Evolutionary conservation across 2,329 filamentous ascomycete genomes (phyloP).

Genomic region (Penicillium crustosum): DNA sequence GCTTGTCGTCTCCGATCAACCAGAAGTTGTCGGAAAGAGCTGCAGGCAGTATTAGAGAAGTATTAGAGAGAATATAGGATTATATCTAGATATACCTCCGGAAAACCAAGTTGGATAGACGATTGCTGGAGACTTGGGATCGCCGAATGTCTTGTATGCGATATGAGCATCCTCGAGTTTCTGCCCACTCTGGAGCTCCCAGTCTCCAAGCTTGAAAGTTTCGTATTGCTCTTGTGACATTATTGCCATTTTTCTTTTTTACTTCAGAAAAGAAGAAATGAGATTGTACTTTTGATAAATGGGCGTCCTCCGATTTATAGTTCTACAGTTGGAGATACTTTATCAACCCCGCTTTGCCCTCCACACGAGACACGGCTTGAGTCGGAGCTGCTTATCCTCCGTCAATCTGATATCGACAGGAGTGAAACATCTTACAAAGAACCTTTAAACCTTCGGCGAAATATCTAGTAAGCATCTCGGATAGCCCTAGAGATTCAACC

Average conservation of each 20-base stretch:
- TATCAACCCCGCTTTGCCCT: slow-evolving; percentile 20
- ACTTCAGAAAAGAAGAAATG: not conserved
- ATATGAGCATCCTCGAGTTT: slow-evolving; percentile 64
- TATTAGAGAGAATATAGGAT: not conserved
- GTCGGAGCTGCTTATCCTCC: slow-evolving; percentile 4
- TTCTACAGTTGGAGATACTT: slow-evolving; percentile 7
- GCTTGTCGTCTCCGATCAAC: slow-evolving; percentile 66
- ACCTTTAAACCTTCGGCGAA: not conserved
- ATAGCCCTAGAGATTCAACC: not conserved
- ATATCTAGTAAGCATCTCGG: not conserved
- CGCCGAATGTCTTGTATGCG: slow-evolving; percentile 74
- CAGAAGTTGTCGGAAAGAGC: slow-evolving; percentile 70
- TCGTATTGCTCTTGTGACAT: slow-evolving; percentile 39
- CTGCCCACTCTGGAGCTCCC: slow-evolving; percentile 65
- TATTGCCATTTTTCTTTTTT: not conserved
- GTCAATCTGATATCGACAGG: not conserved
- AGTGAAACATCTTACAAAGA: not conserved
- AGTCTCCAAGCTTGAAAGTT: slow-evolving; percentile 63
- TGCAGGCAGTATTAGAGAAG: slow-evolving; percentile 14
- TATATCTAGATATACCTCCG: slow-evolving; percentile 47
- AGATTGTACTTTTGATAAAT: not conserved
- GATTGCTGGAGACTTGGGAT: slow-evolving; percentile 61
- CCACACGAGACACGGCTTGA: slow-evolving; percentile 13
- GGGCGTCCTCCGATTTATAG: slow-evolving; percentile 12
- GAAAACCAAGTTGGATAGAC: slow-evolving; percentile 79